A percentile compares a stretch with the other conserved stretches of the same genome.
Conservation (phyloP, 1,139 yeast species). For the Hansenula sp. region DNA sequence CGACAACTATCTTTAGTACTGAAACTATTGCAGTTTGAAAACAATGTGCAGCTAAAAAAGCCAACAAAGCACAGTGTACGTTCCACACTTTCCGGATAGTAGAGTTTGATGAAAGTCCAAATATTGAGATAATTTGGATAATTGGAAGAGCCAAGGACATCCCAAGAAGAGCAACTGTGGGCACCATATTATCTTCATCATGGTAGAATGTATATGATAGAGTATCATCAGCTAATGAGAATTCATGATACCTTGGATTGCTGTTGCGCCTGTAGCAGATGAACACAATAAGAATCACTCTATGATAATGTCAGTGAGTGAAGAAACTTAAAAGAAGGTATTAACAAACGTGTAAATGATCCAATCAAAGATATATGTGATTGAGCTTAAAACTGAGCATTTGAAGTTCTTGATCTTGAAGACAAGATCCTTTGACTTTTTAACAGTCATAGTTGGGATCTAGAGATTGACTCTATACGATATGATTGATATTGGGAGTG, state of each 20-base stretch:
- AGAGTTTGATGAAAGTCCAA: constrained; percentile 19
- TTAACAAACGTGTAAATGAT: constrained; percentile 23
- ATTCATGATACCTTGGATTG: constrained; percentile 39
- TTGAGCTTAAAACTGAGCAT: constrained; percentile 20
- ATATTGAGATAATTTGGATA: constrained; percentile 25
- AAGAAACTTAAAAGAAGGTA: background rate
- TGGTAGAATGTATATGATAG: constrained; percentile 32
- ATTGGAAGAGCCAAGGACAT: constrained; percentile 33
- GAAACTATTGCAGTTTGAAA: constrained; percentile 38
- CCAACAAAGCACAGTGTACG: constrained; percentile 33
- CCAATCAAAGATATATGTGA: constrained; percentile 38
- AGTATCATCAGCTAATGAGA: constrained; percentile 30
- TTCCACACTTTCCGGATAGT: constrained; percentile 38
- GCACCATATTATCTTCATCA: constrained; percentile 32
- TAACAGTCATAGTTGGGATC: constrained; percentile 3
- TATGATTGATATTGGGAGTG: no score
- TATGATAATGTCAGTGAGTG: background rate
- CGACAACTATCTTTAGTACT: constrained; percentile 40
- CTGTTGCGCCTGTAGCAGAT: constrained; percentile 31
- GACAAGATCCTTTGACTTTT: constrained; percentile 10
- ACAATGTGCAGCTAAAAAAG: constrained; percentile 37
- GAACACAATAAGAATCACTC: constrained; percentile 21
- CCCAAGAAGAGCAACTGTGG: constrained; percentile 28
- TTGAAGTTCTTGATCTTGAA: constrained; percentile 19
- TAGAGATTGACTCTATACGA: no score